Evolutionary conservation across 169 alveolate species (phyloP), one percentile per base, ranked within the genome.

Genomic region (Besnoitia besnoiti): DNA sequence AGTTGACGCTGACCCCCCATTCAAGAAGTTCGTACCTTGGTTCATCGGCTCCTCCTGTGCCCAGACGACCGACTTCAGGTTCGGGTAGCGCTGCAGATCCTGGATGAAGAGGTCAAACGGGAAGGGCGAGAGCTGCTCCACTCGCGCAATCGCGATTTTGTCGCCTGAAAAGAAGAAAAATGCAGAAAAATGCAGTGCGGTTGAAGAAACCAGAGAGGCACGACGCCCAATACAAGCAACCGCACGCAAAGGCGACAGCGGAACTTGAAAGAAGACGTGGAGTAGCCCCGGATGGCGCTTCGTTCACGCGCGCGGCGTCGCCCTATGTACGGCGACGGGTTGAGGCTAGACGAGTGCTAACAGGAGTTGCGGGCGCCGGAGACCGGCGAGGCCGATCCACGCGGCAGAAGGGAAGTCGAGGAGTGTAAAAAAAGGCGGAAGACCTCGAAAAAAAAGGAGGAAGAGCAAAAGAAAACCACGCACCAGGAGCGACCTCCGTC

Each of bases 1-100:
- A n/a, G n/a, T n/a, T n/a, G n/a, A n/a, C n/a, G n/a, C n/a, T n/a
- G n/a, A n/a, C n/a, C n/a, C n/a, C 10, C 42, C 80, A 33, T 67
- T 10, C 80, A 67, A 33, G 67, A 16, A 24, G 39, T 42, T 35
- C 91, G 49, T 96, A 7, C 99, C 99, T 87, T 95, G 94, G 93
- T 98, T 98, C 94, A 96, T 93, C 39, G 97, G 98, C 95, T 98
- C 99, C 94, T 98, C 99, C 91, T 98, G 98, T 33, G 97, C 97
- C 99, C 99, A 98, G 46, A 95, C 95, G 39, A 97, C 92, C 77
- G 96, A 89, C 80, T 96, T 76, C 35, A 96, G 82, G 61, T 96
- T 95, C 39, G 96, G 96, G 62, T 90, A 96, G 24, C 85, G 88
- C 51, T 94, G 93, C 37, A 97, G 79, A 42, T 96, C 96, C n/a